Evolutionary conservation across 805 yeast genomes (phyloP).

Genomic region (Kuraishia hungarica): DNA sequence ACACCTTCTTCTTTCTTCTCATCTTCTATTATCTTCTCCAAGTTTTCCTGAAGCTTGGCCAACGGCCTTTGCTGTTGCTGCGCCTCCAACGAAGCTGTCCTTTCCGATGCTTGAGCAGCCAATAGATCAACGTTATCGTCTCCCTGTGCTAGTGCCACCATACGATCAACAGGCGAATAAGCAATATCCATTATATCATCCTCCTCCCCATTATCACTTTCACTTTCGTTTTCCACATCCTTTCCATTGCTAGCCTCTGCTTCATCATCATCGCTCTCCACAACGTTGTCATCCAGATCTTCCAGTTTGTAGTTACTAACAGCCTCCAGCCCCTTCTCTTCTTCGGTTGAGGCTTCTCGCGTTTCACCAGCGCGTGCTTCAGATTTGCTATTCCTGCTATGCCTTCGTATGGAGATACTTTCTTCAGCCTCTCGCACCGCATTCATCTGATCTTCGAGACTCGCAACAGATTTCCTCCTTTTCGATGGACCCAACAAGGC

Average conservation of each 20-base stretch:
- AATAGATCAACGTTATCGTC: slow-evolving; percentile 40
- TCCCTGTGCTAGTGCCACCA: slow-evolving; percentile 40
- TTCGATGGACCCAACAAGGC: slow-evolving; percentile 53
- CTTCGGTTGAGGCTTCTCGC: slow-evolving; percentile 7
- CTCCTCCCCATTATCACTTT: slow-evolving; percentile 4
- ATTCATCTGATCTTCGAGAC: slow-evolving; percentile 37
- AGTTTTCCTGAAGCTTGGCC: slow-evolving; percentile 70
- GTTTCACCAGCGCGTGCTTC: slow-evolving; percentile 10
- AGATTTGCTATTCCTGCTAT: not conserved
- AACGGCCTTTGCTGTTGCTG: slow-evolving; percentile 79
- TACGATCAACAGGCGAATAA: slow-evolving; percentile 39
- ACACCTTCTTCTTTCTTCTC: slow-evolving; percentile 18
- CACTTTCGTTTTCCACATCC: slow-evolving; percentile 1
- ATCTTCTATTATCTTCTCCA: slow-evolving; percentile 41
- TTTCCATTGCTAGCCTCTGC: slow-evolving; percentile 3
- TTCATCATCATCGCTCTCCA: slow-evolving; percentile 1
- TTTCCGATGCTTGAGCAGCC: slow-evolving; percentile 49
- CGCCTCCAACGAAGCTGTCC: slow-evolving; percentile 65
- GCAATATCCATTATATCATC: slow-evolving; percentile 14
- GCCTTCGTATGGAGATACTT: not conserved
- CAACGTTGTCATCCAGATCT: slow-evolving; percentile 13
- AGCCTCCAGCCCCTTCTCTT: slow-evolving; percentile 4
- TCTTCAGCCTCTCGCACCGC: slow-evolving; percentile 11
- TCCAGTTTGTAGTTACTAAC: not conserved
- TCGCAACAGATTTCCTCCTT: slow-evolving; percentile 47